phyloP scores from a whole-genome alignment of 345 rosid species.

The Brassica incana region DNA sequence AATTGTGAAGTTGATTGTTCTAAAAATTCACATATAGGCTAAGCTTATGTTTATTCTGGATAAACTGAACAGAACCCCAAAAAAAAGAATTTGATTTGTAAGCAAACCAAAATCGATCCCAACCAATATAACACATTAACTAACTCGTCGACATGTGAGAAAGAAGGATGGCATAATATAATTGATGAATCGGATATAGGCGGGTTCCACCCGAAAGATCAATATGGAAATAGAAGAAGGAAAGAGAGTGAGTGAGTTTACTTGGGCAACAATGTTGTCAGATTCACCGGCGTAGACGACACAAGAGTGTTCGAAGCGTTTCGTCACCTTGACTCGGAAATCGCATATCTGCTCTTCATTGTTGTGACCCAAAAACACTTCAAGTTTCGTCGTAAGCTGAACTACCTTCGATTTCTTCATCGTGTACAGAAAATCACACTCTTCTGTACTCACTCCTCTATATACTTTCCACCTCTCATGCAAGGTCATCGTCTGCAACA shows the following conservation, averaged over 20 bases:
- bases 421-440: slow-evolving; percentile 50
- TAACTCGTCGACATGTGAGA: too few relatives aligned
- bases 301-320: slow-evolving; percentile 46
- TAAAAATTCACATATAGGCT: not conserved
- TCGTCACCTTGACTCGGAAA: slow-evolving; percentile 44
- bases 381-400: slow-evolving; percentile 43
- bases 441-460: slow-evolving; percentile 53
- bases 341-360: slow-evolving; percentile 43
- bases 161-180: not conserved
- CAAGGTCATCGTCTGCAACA: slow-evolving; percentile 40
- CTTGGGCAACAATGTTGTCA: slow-evolving; percentile 49
- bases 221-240: not conserved
- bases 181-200: not conserved
- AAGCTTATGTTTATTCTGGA: not conserved
- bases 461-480: slow-evolving; percentile 56
- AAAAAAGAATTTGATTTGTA: not conserved
- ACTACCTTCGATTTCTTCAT: slow-evolving; percentile 48
- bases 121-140: not conserved
- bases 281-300: slow-evolving; percentile 52
- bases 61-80: not conserved
- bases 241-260: not conserved
- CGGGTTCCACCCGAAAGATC: not conserved
- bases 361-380: slow-evolving; percentile 55
- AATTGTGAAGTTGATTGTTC: not conserved
- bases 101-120: not conserved